Base-by-base conservation (phyloP, 257 asterid genomes). In the Euphrasia confusa region DNA sequence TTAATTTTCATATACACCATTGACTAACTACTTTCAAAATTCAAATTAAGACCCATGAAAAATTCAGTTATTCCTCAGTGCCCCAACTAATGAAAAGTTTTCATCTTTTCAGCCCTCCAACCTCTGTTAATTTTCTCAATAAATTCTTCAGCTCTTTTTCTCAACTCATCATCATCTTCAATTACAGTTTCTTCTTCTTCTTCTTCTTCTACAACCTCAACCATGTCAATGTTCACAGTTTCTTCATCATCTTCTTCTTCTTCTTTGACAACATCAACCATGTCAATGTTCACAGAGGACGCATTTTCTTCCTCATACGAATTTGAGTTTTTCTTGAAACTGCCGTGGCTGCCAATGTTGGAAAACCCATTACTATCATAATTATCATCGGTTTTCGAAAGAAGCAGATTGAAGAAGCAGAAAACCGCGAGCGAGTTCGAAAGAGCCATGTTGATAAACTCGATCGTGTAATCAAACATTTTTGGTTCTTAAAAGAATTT, bases 391-490 rank as follows among this genome's bases (percentile, higher is more conserved):
- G 53, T 50, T 11, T 68, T 15, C 0, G 73, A 74, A 87, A 28
- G 54, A 72, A 90, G 78, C 52, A 90, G 68, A 75, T 87, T 87
- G 83, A 81, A 84, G 49, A 84, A 75, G 57, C 94, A 87, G 69
- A 87, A 90, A 40, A 76, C 83, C 1, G 83, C 69, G 0, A 72
- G 80, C 61, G 95, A 81, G 68, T 79, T 78, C 1, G 88, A 80
- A 71, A 86, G 77, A 52, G 81, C 84, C 32, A 80, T 12, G 57
- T 55, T 61, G 75, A 90, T 69, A 73, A 80, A 54, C 52, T 86
- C 84, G 28, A 74, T 50, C 15, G 81, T 74, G 32, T 77, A 76
- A 61, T 40, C 67, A 80, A 81, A 14, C 85, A 83, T 83, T 28
- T 80, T 37, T 4, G 50, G 2, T 17, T 18, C 6, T 42, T 2